Conservation (phyloP, 2,329 filamentous ascomycete species). For the Fusarium sp. region DNA sequence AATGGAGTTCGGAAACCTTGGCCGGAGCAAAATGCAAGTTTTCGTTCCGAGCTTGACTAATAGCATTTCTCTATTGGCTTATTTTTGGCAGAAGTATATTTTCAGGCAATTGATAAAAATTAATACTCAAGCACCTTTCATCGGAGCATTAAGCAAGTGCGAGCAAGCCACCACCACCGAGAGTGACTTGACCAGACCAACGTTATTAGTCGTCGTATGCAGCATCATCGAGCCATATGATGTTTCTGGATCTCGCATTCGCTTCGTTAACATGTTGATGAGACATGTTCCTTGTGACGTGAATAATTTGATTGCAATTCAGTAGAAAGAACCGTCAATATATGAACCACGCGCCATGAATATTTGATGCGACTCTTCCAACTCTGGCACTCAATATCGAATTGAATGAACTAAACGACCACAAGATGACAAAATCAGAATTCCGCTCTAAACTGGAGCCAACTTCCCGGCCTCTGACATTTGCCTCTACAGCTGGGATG, state of each 20-base stretch:
- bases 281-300: not conserved
- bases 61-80: not conserved
- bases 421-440: slow-evolving; percentile 22
- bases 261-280: not conserved
- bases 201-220: not conserved
- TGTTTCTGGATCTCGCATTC: slow-evolving; percentile 19
- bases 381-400: not conserved
- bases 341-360: not conserved
- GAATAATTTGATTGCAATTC: not conserved
- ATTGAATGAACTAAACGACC: not conserved
- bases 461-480: slow-evolving; percentile 30
- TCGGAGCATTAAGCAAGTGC: slow-evolving; percentile 21
- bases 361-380: not conserved
- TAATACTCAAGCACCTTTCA: not conserved
- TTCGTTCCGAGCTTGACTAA: not conserved
- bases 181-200: not conserved
- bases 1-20: not conserved
- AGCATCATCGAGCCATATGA: not conserved
- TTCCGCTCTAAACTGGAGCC: slow-evolving; percentile 40
- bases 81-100: not conserved
- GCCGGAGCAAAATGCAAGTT: not conserved
- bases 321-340: not conserved
- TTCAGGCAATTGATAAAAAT: not conserved
- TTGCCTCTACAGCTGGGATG: slow-evolving; percentile 10
- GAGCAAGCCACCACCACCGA: slow-evolving; percentile 12